These are phyloP conservation scores for Yamadazyma songkhlaensis DNA, from an alignment of 1,139 yeast species.

Conservation along the genomic window DNA sequence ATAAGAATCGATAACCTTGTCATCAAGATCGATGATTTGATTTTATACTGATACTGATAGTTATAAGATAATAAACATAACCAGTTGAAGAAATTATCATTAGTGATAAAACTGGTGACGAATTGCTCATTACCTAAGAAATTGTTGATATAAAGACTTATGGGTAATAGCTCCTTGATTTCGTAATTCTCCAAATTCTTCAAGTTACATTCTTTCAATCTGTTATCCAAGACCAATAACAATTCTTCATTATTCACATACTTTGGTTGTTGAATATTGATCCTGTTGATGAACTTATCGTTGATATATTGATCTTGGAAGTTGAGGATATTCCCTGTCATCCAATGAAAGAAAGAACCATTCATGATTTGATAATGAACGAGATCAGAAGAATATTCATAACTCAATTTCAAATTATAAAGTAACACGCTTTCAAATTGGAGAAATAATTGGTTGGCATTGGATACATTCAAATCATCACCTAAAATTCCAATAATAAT, in stretches of 20 bases:
- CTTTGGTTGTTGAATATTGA: conserved; percentile 4
- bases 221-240: conserved; percentile 4
- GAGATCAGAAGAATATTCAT: conserved; percentile 31
- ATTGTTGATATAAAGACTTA: conserved; percentile 18
- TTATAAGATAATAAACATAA: conserved; percentile 36
- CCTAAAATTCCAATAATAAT: conserved; percentile 25
- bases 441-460: conserved; percentile 7
- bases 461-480: conserved; percentile 3
- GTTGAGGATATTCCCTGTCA: conserved; percentile 26
- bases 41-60: conserved; percentile 34
- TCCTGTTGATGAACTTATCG: conserved; percentile 7
- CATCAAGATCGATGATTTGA: conserved; percentile 19
- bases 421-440: conserved; percentile 11
- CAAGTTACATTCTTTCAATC: conserved; percentile 5
- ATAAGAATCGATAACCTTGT: conserved; percentile 27
- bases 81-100: conserved; percentile 30
- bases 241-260: conserved; percentile 9
- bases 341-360: conserved; percentile 40
- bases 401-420: conserved; percentile 25
- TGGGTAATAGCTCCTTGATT: conserved; percentile 23
- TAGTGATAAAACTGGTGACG: conserved; percentile 6
- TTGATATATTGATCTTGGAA: conserved; percentile 13
- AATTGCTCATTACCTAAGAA: conserved; percentile 8
- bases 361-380: conserved; percentile 24
- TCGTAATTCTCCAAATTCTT: conserved; percentile 12